These are phyloP conservation scores for Murraya paniculata DNA, from an alignment of 345 rosid species.

Conservation along the genomic window DNA sequence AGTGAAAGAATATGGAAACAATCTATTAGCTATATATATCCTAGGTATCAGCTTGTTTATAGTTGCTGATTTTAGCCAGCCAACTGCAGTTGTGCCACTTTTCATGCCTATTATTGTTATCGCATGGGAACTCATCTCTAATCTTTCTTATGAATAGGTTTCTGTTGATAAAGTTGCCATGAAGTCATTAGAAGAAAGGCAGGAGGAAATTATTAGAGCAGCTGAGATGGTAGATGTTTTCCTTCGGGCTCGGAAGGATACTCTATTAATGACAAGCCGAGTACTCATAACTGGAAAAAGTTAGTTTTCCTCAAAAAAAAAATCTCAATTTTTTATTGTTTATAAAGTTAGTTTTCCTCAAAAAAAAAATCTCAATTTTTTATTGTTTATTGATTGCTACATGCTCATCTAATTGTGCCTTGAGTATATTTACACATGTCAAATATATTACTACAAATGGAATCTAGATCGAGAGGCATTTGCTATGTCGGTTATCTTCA, in stretches of 20 bases:
- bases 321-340: background rate
- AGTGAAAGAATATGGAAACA: background rate
- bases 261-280: conserved; percentile 91
- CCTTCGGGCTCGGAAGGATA: conserved; percentile 61
- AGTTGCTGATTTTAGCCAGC: background rate
- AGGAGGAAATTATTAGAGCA: conserved; percentile 69
- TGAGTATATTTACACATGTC: background rate
- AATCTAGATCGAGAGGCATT: background rate
- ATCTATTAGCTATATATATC: background rate
- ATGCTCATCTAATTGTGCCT: conserved; percentile 2
- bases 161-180: conserved; percentile 87
- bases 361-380: background rate
- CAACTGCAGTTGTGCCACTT: background rate
- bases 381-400: background rate
- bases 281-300: conserved; percentile 86
- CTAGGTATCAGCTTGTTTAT: background rate
- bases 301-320: conserved; percentile 29
- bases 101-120: background rate
- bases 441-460: background rate
- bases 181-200: conserved; percentile 63
- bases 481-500: background rate
- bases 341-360: no score
- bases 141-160: conserved; percentile 45
- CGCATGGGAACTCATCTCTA: background rate
- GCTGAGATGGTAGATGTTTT: conserved; percentile 72